These are phyloP conservation scores for Populus hybrid DNA, from an alignment of 441 rosid genomes.

Conservation along the genomic window DNA sequence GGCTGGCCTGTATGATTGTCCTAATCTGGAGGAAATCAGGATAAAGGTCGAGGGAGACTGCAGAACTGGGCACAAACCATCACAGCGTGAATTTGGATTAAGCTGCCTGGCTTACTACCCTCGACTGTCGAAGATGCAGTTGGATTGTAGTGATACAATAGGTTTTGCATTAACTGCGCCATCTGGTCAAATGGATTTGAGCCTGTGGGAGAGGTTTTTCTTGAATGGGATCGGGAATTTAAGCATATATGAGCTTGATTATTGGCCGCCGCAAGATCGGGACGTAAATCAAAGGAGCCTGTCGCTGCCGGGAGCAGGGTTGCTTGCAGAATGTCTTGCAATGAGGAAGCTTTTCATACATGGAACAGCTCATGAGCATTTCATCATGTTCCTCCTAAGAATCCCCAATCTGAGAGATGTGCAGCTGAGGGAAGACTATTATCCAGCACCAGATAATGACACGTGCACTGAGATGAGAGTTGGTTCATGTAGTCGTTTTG, in stretches of 20 bases:
- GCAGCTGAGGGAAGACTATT: slow-evolving; percentile 84
- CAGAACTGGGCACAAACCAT: slow-evolving; percentile 56
- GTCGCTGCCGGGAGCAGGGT: slow-evolving; percentile 66
- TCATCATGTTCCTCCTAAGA: slow-evolving; percentile 64
- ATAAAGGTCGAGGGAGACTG: slow-evolving; percentile 86
- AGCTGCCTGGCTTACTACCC: slow-evolving; percentile 59
- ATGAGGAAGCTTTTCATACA: slow-evolving; percentile 85
- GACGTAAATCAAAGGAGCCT: slow-evolving; percentile 87
- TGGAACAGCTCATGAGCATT: slow-evolving; percentile 88
- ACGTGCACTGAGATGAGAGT: slow-evolving; percentile 85
- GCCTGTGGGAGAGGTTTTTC: slow-evolving; percentile 91
- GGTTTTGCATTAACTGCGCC: slow-evolving; percentile 85
- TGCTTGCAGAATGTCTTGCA: slow-evolving; percentile 51
- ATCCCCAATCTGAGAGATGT: slow-evolving; percentile 70
- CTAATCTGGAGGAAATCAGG: slow-evolving; percentile 67
- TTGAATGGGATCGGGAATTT: slow-evolving; percentile 58
- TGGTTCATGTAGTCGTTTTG: slow-evolving; percentile 77
- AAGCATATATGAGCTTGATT: slow-evolving; percentile 65
- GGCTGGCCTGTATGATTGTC: slow-evolving; percentile 69
- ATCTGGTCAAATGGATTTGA: slow-evolving; percentile 77
- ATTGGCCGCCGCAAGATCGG: slow-evolving; percentile 92
- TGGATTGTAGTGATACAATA: slow-evolving; percentile 72
- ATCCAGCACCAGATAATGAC: slow-evolving; percentile 84
- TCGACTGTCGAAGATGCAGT: slow-evolving; percentile 64
- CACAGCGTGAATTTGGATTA: slow-evolving; percentile 59